A percentile compares a stretch with the other conserved stretches of the same genome.
Evolutionary conservation across 2,329 filamentous ascomycete species (phyloP).

Genomic region (Aspergillus phoenicis): DNA sequence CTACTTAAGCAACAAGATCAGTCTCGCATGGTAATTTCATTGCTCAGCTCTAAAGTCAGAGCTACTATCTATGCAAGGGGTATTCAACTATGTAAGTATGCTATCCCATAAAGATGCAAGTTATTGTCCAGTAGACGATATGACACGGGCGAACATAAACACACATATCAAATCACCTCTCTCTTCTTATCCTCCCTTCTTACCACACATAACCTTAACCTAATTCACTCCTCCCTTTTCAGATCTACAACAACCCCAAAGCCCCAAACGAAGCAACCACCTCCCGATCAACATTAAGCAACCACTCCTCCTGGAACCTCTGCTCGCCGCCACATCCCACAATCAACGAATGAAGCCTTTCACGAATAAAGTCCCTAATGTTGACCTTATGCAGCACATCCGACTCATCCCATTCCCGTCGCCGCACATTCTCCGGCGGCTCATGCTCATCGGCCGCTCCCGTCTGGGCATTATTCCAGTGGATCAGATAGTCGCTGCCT

Average conservation of each 20-base stretch:
- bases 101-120: neutral
- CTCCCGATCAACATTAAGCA: constrained; percentile 47
- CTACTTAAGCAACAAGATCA: neutral
- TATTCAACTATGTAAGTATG: constrained; percentile 22
- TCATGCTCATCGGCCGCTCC: constrained; percentile 39
- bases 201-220: neutral
- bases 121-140: neutral
- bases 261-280: constrained; percentile 45
- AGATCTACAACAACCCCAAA: constrained; percentile 36
- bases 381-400: constrained; percentile 49
- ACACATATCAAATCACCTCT: neutral
- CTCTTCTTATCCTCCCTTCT: too few relatives aligned
- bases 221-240: neutral
- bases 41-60: neutral
- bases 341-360: constrained; percentile 44
- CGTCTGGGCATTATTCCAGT: constrained; percentile 39
- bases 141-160: too few relatives aligned
- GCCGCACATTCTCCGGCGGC: constrained; percentile 46
- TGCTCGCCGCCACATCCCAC: constrained; percentile 44
- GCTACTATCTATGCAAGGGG: constrained; percentile 17
- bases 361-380: constrained; percentile 48
- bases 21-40: neutral
- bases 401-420: constrained; percentile 42
- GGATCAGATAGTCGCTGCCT: constrained; percentile 46
- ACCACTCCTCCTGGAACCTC: constrained; percentile 46